These are phyloP conservation scores for Mucor circinelloides DNA, from an alignment of 371 early-diverging fungal species.

Conservation along the genomic window DNA sequence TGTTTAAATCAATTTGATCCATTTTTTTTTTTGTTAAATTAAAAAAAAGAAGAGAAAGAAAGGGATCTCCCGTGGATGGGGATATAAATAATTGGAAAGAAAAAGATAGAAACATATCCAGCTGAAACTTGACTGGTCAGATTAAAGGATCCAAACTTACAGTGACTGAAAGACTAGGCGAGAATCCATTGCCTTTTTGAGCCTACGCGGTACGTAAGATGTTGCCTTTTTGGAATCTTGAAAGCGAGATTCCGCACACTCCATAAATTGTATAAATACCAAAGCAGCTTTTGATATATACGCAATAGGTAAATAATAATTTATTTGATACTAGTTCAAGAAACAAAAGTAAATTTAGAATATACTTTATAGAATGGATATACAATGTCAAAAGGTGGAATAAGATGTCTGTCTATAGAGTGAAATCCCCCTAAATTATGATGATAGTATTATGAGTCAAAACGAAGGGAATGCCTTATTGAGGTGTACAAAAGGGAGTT, in stretches of 20 bases:
- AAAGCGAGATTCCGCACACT: background rate
- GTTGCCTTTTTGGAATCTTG: background rate
- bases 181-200: background rate
- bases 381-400: background rate
- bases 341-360: background rate
- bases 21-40: background rate
- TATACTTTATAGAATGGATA: background rate
- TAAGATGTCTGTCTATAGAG: background rate
- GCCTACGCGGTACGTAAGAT: background rate
- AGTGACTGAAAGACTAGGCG: background rate
- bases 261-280: background rate
- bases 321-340: background rate
- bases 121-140: background rate
- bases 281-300: background rate
- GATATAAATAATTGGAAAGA: background rate
- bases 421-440: background rate
- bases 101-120: background rate
- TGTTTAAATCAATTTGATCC: slow-evolving; percentile 8
- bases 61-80: too few relatives aligned
- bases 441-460: background rate
- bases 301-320: background rate
- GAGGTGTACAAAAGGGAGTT: slow-evolving; percentile 19
- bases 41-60: background rate
- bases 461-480: background rate
- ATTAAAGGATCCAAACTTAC: background rate